phyloP scores from a whole-genome alignment of 139 green algal species.

The Pedinophyceae sp. region DNA sequence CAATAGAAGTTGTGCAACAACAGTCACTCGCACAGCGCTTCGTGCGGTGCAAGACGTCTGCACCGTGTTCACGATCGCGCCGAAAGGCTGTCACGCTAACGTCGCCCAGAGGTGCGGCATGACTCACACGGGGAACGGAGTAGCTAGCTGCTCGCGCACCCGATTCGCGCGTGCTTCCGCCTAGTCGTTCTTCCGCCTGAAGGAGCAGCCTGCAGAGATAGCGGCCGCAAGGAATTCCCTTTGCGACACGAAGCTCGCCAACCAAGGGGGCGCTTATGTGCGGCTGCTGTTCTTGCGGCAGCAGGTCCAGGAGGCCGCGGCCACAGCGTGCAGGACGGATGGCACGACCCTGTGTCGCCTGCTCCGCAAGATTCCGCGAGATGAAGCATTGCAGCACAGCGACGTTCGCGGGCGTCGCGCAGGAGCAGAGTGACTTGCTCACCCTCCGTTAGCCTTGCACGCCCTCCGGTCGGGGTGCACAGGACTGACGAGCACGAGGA shows the following conservation, averaged over 20 bases:
- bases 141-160: too few relatives aligned
- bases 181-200: constrained; percentile 88
- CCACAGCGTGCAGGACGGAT: too few relatives aligned
- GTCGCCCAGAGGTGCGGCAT: too few relatives aligned
- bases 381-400: background rate
- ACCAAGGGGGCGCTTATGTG: background rate
- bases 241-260: constrained; percentile 1
- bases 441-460: constrained; percentile 86
- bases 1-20: too few relatives aligned
- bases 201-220: constrained; percentile 75
- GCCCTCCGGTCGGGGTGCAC: constrained; percentile 90
- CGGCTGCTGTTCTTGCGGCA: background rate
- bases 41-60: too few relatives aligned
- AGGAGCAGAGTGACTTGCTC: constrained; percentile 2
- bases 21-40: too few relatives aligned
- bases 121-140: too few relatives aligned
- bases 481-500: constrained; percentile 86
- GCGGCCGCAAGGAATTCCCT: background rate
- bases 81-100: too few relatives aligned
- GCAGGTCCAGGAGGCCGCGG: background rate
- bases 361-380: background rate
- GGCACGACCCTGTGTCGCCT: too few relatives aligned
- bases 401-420: background rate
- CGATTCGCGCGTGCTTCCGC: too few relatives aligned
- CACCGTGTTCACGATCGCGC: too few relatives aligned